These are phyloP conservation scores for Nitzschia sp. DNA, from an alignment of 108 stramenopile genomes.

Conservation along the genomic window DNA sequence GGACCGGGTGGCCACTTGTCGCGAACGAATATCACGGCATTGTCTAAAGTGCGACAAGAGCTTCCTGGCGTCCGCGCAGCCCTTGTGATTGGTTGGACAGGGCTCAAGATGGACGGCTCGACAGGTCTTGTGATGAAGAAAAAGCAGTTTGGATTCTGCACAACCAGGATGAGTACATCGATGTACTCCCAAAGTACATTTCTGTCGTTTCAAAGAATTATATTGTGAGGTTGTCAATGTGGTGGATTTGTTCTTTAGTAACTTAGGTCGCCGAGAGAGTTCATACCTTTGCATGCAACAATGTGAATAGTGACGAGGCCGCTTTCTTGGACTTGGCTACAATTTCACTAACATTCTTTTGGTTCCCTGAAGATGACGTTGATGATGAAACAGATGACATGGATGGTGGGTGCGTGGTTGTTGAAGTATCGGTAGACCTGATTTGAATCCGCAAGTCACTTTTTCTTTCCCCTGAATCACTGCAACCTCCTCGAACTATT, in stretches of 20 bases:
- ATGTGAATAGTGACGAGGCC: slow-evolving; percentile 74
- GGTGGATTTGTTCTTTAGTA: not conserved
- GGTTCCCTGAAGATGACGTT: not conserved
- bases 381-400: too few relatives aligned
- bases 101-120: slow-evolving; percentile 28
- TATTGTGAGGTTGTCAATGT: slow-evolving; percentile 8
- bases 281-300: slow-evolving; percentile 85
- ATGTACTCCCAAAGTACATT: slow-evolving; percentile 47
- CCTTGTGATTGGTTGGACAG: slow-evolving; percentile 63
- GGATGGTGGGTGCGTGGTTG: too few relatives aligned
- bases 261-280: not conserved
- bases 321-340: slow-evolving; percentile 81
- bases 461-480: not conserved
- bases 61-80: slow-evolving; percentile 79
- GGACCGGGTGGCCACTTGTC: slow-evolving; percentile 42
- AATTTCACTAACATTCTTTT: slow-evolving; percentile 50
- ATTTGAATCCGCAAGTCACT: not conserved
- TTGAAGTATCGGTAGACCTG: too few relatives aligned
- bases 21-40: slow-evolving; percentile 63
- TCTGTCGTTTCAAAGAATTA: slow-evolving; percentile 34
- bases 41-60: slow-evolving; percentile 73
- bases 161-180: slow-evolving; percentile 70
- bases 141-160: slow-evolving; percentile 65
- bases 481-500: not conserved
- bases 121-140: slow-evolving; percentile 71